A percentile compares a stretch with the other conserved stretches of the same genome.
phyloP scores from a whole-genome alignment of 805 yeast species.

The Teunomyces pallodes region DNA sequence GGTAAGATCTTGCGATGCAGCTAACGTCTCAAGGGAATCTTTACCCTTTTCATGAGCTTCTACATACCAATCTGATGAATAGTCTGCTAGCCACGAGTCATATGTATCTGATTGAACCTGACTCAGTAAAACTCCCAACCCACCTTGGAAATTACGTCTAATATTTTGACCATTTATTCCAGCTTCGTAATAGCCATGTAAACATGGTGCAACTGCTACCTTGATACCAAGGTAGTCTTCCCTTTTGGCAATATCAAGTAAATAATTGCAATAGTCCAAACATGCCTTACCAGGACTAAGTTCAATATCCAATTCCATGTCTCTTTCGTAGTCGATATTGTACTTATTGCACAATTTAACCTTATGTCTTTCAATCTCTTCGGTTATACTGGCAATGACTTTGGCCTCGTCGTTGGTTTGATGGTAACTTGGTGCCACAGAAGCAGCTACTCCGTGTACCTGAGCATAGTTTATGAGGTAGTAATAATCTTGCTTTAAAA shows the following conservation, averaged over 20 bases:
- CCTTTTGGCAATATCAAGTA: constrained; percentile 49
- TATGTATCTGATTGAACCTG: constrained; percentile 30
- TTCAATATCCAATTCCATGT: constrained; percentile 38
- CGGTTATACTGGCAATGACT: constrained; percentile 49
- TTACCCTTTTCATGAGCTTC: constrained; percentile 54
- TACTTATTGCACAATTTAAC: constrained; percentile 41
- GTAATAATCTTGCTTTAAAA: constrained; percentile 62
- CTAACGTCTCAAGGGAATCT: constrained; percentile 43
- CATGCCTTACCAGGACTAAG: constrained; percentile 57
- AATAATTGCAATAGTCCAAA: constrained; percentile 57
- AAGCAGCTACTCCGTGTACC: constrained; percentile 61
- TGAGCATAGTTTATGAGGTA: constrained; percentile 68
- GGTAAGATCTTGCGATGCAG: constrained; percentile 31
- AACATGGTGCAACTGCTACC: constrained; percentile 72
- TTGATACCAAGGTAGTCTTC: constrained; percentile 64
- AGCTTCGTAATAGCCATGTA: constrained; percentile 69
- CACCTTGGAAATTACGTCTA: constrained; percentile 22
- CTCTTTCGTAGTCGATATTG: constrained; percentile 39
- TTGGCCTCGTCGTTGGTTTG: constrained; percentile 49
- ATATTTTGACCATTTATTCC: constrained; percentile 31
- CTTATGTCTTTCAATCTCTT: constrained; percentile 57
- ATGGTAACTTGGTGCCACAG: constrained; percentile 55
- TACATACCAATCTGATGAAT: constrained; percentile 55
- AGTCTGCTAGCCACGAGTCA: constrained; percentile 60
- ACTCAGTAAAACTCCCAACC: constrained; percentile 6